Conservation (phyloP, 2,329 filamentous ascomycete species). For the Juglanconis oblonga region DNA sequence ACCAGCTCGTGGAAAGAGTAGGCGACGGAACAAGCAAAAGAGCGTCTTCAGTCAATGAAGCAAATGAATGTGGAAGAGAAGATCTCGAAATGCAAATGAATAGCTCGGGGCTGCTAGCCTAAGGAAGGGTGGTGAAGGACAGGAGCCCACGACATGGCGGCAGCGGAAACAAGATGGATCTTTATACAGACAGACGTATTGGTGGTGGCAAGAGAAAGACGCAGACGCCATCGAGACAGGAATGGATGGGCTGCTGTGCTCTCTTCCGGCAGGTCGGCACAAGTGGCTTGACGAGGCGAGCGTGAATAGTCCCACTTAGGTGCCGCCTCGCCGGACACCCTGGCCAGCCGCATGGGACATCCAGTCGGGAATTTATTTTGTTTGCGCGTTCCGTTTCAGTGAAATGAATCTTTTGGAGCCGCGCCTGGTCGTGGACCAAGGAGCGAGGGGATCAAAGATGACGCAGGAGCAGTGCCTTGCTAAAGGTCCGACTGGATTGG, state of each 20-base stretch:
- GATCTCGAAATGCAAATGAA: constrained; percentile 1
- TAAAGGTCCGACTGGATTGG: not conserved
- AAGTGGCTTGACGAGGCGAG: too few species aligned
- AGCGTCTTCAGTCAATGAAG: constrained; percentile 20
- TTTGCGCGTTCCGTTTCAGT: constrained; percentile 10
- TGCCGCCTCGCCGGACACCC: not conserved
- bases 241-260: too few species aligned
- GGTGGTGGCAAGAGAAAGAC: too few species aligned
- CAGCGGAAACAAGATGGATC: not conserved
- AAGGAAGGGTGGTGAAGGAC: not conserved
- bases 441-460: not conserved
- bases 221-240: too few species aligned
- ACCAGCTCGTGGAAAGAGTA: constrained; percentile 11
- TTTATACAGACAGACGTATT: constrained; percentile 4
- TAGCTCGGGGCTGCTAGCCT: not conserved
- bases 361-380: constrained; percentile 7
- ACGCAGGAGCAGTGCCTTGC: not conserved
- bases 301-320: not conserved
- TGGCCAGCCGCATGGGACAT: not conserved
- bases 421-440: not conserved
- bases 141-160: not conserved
- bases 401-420: constrained; percentile 8
- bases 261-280: too few species aligned
- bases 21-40: not conserved
- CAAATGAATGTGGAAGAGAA: constrained; percentile 14